These are phyloP conservation scores for Colletotrichum zoysiae DNA, from an alignment of 2,329 filamentous ascomycete genomes.

Conservation along the genomic window DNA sequence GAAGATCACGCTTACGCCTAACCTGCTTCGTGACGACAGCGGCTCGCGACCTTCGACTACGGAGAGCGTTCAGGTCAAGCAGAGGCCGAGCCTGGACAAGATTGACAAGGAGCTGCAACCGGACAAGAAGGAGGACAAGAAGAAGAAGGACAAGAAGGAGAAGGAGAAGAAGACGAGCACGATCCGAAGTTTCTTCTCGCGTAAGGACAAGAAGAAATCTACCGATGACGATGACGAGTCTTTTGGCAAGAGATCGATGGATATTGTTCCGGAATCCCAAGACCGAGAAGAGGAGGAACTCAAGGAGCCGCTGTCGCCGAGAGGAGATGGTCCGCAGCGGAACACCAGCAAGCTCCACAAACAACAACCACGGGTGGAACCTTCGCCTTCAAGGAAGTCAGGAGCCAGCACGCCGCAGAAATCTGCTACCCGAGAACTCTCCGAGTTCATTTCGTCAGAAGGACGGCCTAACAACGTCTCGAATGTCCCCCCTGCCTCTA, in stretches of 20 bases:
- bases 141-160: constrained; percentile 78
- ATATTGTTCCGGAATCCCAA: constrained; percentile 59
- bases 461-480: constrained; percentile 64
- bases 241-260: constrained; percentile 72
- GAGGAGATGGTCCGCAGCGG: constrained; percentile 58
- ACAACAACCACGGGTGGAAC: constrained; percentile 65
- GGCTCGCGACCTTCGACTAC: constrained; percentile 62
- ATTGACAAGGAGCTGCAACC: constrained; percentile 69
- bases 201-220: constrained; percentile 71
- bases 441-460: constrained; percentile 57
- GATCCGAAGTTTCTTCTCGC: constrained; percentile 72
- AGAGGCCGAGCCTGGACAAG: constrained; percentile 78
- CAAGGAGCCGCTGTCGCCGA: constrained; percentile 59
- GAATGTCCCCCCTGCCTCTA: constrained; percentile 65
- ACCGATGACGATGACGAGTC: constrained; percentile 71
- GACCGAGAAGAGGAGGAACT: constrained; percentile 59
- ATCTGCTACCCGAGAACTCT: constrained; percentile 56
- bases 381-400: constrained; percentile 60
- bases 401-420: constrained; percentile 48
- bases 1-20: constrained; percentile 96
- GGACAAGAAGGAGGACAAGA: constrained; percentile 81
- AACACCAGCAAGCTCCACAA: constrained; percentile 79
- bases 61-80: constrained; percentile 68
- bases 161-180: constrained; percentile 74
- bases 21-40: constrained; percentile 86